Evolutionary conservation across 1,284 basidiomycete species (phyloP).

Genomic region (Pseudozyma sp.): DNA sequence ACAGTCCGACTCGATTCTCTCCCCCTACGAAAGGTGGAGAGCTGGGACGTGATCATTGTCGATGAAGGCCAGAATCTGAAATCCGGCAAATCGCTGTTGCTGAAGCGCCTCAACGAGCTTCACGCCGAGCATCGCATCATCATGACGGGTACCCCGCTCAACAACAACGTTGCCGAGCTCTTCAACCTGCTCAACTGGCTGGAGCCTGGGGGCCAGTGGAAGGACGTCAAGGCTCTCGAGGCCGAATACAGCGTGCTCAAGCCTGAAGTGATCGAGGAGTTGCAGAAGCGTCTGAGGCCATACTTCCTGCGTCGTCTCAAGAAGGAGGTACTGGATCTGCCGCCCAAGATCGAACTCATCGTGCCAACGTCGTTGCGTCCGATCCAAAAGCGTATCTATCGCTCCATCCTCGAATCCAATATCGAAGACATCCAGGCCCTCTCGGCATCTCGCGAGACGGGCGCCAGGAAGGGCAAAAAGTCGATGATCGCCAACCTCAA

Average conservation of each 20-base stretch:
- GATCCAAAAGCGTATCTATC: constrained; percentile 89
- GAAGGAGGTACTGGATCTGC: constrained; percentile 88
- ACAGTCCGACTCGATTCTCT: constrained; percentile 38
- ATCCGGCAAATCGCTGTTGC: constrained; percentile 76
- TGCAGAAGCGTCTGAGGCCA: constrained; percentile 82
- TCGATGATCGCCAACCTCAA: constrained; percentile 50
- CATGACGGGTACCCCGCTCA: constrained; percentile 93
- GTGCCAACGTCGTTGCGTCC: constrained; percentile 90
- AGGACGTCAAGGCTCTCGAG: constrained; percentile 48
- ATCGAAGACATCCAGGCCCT: constrained; percentile 58
- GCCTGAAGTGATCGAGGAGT: constrained; percentile 72
- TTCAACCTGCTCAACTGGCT: constrained; percentile 60
- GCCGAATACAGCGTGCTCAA: constrained; percentile 55
- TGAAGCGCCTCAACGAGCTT: constrained; percentile 86
- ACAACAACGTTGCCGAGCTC: constrained; percentile 90
- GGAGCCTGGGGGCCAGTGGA: constrained; percentile 46
- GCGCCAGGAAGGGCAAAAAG: constrained; percentile 31
- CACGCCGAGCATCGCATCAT: constrained; percentile 84
- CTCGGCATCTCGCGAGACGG: constrained; percentile 26
- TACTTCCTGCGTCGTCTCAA: constrained; percentile 94
- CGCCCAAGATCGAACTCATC: constrained; percentile 83
- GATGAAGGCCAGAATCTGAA: constrained; percentile 87
- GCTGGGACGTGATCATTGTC: constrained; percentile 91
- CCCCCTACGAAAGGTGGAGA: constrained; percentile 77
- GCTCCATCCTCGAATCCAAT: constrained; percentile 67